A percentile compares a stretch with the other conserved stretches of the same genome.
These are phyloP conservation scores for Platanthera guangdongensis DNA, from an alignment of 106 monocot genomes.

Conservation along the genomic window DNA sequence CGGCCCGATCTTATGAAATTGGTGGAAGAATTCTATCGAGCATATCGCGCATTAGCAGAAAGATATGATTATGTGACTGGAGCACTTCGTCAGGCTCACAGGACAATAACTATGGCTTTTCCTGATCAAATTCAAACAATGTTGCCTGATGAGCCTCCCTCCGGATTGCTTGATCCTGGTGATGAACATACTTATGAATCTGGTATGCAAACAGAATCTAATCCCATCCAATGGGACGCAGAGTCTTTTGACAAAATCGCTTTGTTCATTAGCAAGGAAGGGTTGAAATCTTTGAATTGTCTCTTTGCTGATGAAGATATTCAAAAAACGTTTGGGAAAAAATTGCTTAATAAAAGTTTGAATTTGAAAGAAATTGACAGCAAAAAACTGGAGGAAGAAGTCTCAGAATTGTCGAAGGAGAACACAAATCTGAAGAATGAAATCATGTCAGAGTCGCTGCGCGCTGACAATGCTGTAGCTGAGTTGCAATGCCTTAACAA, in stretches of 20 bases:
- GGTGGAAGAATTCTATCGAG: conserved; percentile 61
- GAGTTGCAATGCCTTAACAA: conserved; percentile 36
- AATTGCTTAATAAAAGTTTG: background rate
- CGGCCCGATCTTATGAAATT: conserved; percentile 63
- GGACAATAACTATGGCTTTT: conserved; percentile 61
- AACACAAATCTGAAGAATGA: conserved; percentile 4
- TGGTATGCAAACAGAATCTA: conserved; percentile 12
- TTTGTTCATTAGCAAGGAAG: conserved; percentile 8
- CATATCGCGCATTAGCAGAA: conserved; percentile 67
- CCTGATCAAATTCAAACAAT: conserved; percentile 41
- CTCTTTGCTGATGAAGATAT: conserved; percentile 26
- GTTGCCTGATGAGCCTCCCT: conserved; percentile 37
- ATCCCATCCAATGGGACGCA: conserved; percentile 11
- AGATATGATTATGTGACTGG: conserved; percentile 63
- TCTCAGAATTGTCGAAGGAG: conserved; percentile 8
- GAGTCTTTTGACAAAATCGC: conserved; percentile 17
- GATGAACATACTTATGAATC: conserved; percentile 17
- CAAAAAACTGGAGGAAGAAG: background rate
- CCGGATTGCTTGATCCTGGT: conserved; percentile 8
- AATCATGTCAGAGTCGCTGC: conserved; percentile 18
- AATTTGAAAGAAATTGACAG: background rate
- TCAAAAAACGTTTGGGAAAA: conserved; percentile 1
- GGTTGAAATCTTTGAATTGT: conserved; percentile 34
- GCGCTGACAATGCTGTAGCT: conserved; percentile 28
- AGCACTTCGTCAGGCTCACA: conserved; percentile 54